Evolutionary conservation across 495 filamentous ascomycete genomes (phyloP).

Genomic region (Beverwykella pulmonaria): DNA sequence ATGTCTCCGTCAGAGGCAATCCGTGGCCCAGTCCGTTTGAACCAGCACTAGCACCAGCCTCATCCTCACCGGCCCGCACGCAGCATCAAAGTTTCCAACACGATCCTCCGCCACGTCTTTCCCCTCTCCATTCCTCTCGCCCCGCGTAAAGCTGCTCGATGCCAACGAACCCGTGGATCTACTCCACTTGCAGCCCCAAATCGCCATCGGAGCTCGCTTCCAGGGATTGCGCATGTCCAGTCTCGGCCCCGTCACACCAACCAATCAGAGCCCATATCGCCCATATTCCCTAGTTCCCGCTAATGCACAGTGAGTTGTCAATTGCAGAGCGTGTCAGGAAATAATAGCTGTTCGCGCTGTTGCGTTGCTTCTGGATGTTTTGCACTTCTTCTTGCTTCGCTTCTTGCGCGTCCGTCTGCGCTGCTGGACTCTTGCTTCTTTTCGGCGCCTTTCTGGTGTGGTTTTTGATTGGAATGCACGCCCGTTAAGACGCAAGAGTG

Average conservation of each 20-base stretch:
- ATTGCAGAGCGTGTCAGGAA: conserved; percentile 18
- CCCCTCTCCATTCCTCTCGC: too few relatives aligned
- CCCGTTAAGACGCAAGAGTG: not conserved
- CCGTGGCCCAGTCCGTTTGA: too few relatives aligned
- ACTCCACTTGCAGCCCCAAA: too few relatives aligned
- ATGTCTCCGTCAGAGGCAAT: too few relatives aligned
- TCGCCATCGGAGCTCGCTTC: not conserved
- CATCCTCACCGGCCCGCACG: too few relatives aligned
- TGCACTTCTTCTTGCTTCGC: not conserved
- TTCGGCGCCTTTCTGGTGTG: not conserved
- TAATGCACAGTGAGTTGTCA: conserved; percentile 32
- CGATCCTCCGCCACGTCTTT: not conserved
- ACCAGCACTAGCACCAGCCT: too few relatives aligned
- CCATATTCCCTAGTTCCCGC: conserved; percentile 21
- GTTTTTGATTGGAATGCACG: not conserved
- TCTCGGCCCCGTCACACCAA: not conserved
- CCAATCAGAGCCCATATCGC: not conserved
- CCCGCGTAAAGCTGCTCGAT: too few relatives aligned
- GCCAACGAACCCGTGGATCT: too few relatives aligned
- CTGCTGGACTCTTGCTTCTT: not conserved
- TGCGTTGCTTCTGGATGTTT: not conserved
- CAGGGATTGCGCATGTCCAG: conserved; percentile 13
- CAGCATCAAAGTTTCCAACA: not conserved
- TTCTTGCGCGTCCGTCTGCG: not conserved
- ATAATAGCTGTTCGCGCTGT: conserved; percentile 8